Evolutionary conservation across 2,329 filamentous ascomycete genomes (phyloP), one percentile per base, ranked within the genome.

Genomic region (Scytalidium sp.): DNA sequence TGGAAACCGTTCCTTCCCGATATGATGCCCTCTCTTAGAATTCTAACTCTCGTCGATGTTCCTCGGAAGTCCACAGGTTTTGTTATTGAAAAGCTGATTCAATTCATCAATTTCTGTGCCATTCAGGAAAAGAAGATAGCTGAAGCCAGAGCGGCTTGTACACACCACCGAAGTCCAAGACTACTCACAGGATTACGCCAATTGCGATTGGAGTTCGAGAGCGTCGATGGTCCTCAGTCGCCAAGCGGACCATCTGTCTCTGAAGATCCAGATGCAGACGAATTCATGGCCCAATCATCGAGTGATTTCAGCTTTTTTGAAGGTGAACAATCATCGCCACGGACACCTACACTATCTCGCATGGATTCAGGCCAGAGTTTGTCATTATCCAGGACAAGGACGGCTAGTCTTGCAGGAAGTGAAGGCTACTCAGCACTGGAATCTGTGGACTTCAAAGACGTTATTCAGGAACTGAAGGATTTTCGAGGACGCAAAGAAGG

Each of bases 21-120:
- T 44, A 75, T 76, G 66, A 85, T 84, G 51, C 75, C 80, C 1
- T 73, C 80, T 3, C 61, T 85, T 19, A 64, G 62, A 10, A 76
- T 74, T 1, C 57, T 85, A 20, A 78, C 76, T 3, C 64, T 85
- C 19, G 80, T 79, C 0, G 65, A 71, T 22, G 70, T 85, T 3
- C 82, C 82, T 0, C 71, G 78, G 7, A 71, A 72, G 20, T 82
- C 80, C 1, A 69, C 64, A 3, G 80, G 80, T 1, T 71, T 71
- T 4, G 51, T 83, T 13, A 71, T 79, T 25, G 57, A 68, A n/a
- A 70, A 64, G n/a, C 61, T 85, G 3, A 61, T 70, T 1, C 49
- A 55, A 0, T 81, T 85, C 42, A 54, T 85, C 10, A 67, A 65
- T 11, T 64, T 74, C 0, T 67, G 73, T 1, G 72, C 75, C 1